Evolutionary conservation across 768 basidiomycete genomes (phyloP).

Genomic region (Mycena filopes): DNA sequence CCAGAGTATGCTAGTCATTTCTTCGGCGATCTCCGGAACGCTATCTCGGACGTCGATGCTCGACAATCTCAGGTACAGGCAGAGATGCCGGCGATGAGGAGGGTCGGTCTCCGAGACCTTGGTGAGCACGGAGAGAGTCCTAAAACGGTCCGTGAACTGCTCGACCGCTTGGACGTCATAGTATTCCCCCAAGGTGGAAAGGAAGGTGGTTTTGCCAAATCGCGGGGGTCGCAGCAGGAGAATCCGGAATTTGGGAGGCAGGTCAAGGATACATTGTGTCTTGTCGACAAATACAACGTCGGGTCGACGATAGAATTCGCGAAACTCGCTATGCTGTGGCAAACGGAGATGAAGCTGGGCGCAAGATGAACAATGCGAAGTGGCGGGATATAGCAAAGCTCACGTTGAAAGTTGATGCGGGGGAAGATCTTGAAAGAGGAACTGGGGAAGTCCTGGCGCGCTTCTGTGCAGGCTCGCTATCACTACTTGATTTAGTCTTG

Average conservation of each 20-base stretch:
- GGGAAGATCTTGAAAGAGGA: neutral
- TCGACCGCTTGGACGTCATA: conserved; percentile 4
- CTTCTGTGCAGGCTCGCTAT: neutral
- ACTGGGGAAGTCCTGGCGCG: neutral
- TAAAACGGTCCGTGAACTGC: neutral
- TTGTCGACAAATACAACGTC: conserved; percentile 2
- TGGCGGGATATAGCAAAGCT: too few relatives aligned
- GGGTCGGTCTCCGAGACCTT: neutral
- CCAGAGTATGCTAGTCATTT: neutral
- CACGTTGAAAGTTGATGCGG: too few relatives aligned
- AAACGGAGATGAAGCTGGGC: neutral
- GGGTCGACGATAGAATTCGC: neutral
- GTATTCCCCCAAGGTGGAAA: neutral
- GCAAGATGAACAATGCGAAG: too few relatives aligned
- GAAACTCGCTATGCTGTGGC: neutral
- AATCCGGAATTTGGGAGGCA: neutral
- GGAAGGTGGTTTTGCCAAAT: conserved; percentile 16
- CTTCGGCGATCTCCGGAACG: neutral
- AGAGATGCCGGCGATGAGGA: conserved; percentile 11
- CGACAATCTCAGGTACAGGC: neutral
- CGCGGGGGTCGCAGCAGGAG: conserved; percentile 15
- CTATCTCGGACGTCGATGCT: neutral
- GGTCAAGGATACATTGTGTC: neutral
- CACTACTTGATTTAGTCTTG: neutral
- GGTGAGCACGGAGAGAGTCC: neutral